Evolutionary conservation across 2,329 filamentous ascomycete genomes (phyloP), one percentile per base, ranked within the genome.

Genomic region (Fusarium sp.): DNA sequence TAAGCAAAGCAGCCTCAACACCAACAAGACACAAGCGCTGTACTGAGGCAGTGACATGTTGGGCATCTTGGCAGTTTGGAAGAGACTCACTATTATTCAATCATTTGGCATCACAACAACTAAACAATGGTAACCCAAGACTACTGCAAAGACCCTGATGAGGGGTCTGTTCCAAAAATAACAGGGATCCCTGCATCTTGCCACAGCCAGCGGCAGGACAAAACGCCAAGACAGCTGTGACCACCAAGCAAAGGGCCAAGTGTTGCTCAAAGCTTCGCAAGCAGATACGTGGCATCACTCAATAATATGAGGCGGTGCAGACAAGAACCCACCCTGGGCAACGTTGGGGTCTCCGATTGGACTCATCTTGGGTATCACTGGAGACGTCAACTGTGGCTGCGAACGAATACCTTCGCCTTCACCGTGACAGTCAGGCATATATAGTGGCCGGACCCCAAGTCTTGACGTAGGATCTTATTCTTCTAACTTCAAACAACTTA

Each of bases 231-330:
- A 63, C 34, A 41, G 50, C 42, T 48, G 26, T 37, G 28, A 28
- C 42, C 53, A 53, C 31, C 42, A 31, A 52, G 5, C n/a, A 19
- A 19, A 58, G 52, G 42, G 46, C 42, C 45, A 26, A 60, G 31
- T 41, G 28, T 49, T 48, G 54, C 30, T 37, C 49, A 59, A 23
- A 48, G 48, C 54, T 63, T 60, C 61, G 45, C 41, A 28, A 58
- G 41, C 37, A 30, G 44, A 39, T 67, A 67, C 64, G 64, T 67
- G 64, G 62, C 62, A 67, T 67, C 56, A 67, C 46, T 57, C 50
- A 57, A 19, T 39, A 16, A 37, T 19, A 26, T 62, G 62, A 49
- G 64, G 64, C 64, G 55, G 57, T 67, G 64, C 57, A 54, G 30
- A 31, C 26, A 34, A 21, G 7, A 67, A 37, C 30, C 48, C 56